phyloP scores from a whole-genome alignment of 2,329 filamentous ascomycete genomes.

The Fusarium musae region DNA sequence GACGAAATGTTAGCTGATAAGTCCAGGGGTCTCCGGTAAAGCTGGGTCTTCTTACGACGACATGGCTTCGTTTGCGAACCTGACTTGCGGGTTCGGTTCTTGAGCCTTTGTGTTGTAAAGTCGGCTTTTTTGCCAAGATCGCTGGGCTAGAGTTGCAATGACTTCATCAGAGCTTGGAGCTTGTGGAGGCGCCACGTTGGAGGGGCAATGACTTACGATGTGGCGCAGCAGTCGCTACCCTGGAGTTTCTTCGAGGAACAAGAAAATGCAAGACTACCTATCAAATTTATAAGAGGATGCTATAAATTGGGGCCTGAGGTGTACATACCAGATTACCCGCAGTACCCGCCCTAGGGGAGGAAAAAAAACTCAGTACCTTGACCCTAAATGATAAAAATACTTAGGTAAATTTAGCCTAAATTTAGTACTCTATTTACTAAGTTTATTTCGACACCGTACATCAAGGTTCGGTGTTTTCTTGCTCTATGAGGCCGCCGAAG shows the following conservation, averaged over 20 bases:
- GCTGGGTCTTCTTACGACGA: constrained; percentile 38
- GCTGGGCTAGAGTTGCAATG: constrained; percentile 30
- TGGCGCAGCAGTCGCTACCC: constrained; percentile 21
- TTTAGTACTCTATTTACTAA: too few species aligned
- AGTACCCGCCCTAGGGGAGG: too few species aligned
- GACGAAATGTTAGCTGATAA: constrained; percentile 20
- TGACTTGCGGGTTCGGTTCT: background rate
- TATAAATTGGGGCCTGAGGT: too few species aligned
- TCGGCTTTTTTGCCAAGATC: constrained; percentile 9
- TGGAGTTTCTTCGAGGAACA: background rate
- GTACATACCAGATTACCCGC: too few species aligned
- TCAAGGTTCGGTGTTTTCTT: too few species aligned
- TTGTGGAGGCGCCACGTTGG: constrained; percentile 33
- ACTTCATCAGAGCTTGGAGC: constrained; percentile 36
- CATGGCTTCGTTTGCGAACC: constrained; percentile 37
- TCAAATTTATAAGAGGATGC: too few species aligned
- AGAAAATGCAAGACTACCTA: too few species aligned
- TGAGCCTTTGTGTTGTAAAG: background rate
- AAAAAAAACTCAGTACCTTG: too few species aligned
- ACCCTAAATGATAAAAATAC: too few species aligned
- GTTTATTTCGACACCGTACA: too few species aligned
- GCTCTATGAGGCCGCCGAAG: too few species aligned
- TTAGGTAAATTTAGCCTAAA: too few species aligned
- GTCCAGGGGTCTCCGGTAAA: rapidly evolving
- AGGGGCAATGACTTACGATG: constrained; percentile 40